Conservation (phyloP, 192 early-diverging fungal genomes). For the Coemansia sp. region DNA sequence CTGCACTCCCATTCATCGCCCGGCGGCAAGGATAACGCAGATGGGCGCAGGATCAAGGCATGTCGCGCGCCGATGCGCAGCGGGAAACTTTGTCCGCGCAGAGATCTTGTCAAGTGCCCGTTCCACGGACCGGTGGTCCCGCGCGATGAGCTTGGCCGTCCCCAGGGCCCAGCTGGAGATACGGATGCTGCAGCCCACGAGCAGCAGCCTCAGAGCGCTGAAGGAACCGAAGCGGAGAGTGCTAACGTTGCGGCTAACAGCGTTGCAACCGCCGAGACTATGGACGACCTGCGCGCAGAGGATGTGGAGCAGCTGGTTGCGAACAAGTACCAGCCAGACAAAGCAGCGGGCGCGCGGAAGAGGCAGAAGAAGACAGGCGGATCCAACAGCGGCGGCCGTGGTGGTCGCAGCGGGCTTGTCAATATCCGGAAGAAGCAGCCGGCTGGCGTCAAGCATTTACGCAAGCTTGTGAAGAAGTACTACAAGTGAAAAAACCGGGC, state of each 20-base stretch:
- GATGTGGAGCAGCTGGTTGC: slow-evolving; percentile 25
- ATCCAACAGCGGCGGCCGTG: not conserved
- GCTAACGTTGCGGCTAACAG: slow-evolving; percentile 5
- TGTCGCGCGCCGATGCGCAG: slow-evolving; percentile 65
- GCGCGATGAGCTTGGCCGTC: slow-evolving; percentile 56
- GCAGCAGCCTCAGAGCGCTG: not conserved
- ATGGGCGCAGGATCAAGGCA: slow-evolving; percentile 53
- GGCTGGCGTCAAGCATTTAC: slow-evolving; percentile 9
- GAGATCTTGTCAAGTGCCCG: slow-evolving; percentile 68
- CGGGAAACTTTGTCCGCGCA: slow-evolving; percentile 63
- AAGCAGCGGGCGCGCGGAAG: not conserved
- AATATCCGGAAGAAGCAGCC: slow-evolving; percentile 23
- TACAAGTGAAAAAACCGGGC: not conserved
- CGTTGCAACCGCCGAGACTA: slow-evolving; percentile 30
- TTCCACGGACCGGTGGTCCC: slow-evolving; percentile 65
- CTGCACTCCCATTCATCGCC: not conserved
- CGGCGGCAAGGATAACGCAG: not conserved
- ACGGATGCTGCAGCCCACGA: not conserved
- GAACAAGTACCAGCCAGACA: slow-evolving; percentile 6
- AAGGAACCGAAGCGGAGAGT: not conserved
- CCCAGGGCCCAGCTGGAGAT: slow-evolving; percentile 7
- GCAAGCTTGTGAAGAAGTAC: slow-evolving; percentile 3
- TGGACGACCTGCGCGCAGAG: slow-evolving; percentile 26
- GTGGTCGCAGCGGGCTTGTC: slow-evolving; percentile 15
- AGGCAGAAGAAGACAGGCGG: not conserved